These are phyloP conservation scores for Pseudozyma sp. DNA, from an alignment of 1,284 basidiomycete genomes.

Conservation along the genomic window DNA sequence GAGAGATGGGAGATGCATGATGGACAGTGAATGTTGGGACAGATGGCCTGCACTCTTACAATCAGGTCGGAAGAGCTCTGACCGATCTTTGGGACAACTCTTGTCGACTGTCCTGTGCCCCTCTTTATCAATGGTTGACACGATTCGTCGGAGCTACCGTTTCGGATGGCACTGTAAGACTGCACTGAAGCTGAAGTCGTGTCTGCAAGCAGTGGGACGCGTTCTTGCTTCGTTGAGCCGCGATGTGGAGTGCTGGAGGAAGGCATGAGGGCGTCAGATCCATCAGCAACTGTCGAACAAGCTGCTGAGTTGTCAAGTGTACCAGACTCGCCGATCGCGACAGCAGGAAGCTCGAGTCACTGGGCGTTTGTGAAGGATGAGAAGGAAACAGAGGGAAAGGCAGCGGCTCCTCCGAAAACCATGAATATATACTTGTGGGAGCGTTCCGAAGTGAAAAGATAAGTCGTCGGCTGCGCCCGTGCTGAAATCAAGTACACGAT, in stretches of 20 bases:
- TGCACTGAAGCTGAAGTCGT: conserved; percentile 3
- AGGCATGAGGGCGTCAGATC: too few species aligned
- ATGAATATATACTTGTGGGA: not conserved
- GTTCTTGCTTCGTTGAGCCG: too few species aligned
- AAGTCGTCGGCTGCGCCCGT: too few species aligned
- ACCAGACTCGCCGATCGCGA: too few species aligned
- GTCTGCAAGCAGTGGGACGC: too few species aligned
- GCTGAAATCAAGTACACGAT: too few species aligned
- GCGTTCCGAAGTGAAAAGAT: too few species aligned
- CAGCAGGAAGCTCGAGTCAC: too few species aligned
- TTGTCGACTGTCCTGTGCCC: not conserved
- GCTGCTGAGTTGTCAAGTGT: too few species aligned
- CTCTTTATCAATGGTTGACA: conserved; percentile 6
- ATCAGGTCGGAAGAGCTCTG: conserved; percentile 19
- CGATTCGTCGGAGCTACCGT: not conserved
- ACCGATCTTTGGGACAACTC: not conserved
- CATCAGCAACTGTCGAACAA: too few species aligned
- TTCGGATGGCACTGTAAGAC: conserved; percentile 2
- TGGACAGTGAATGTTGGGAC: conserved; percentile 69
- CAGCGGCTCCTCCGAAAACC: not conserved
- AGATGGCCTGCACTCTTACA: conserved; percentile 26
- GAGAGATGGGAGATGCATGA: conserved; percentile 70
- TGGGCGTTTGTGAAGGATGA: not conserved
- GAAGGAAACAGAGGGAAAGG: not conserved
- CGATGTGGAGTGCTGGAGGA: too few species aligned